Base-by-base conservation (phyloP, 1,139 yeast species). In the Arxiozyma heterogenica region DNA sequence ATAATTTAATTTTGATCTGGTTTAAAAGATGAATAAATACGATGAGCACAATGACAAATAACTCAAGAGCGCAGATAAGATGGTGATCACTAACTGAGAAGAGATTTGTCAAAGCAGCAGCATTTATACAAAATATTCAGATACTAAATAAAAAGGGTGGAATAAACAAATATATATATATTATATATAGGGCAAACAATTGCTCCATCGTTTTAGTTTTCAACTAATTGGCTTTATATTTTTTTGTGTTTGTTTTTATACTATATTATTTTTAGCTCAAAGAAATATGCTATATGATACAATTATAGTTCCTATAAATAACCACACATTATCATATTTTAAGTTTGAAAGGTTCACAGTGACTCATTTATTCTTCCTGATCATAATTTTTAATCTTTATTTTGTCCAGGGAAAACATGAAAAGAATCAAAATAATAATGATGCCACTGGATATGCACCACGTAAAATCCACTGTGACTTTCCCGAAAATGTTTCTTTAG, bases 361-460 rank as follows among this genome's bases (percentile, higher is more conserved):
- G 27, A 21, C 38, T 12, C 49, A 15, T 15, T 4, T 34, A 8
- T 34, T 20, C 6, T 23, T 39, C 9, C 38, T 23, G 9, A 39
- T 22, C 4, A 15, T 21, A 21, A 11, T 21, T n/a, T 34, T 38
- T 17, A 22, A 18, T 21, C 25, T 20, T 21, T 46, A 34, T 21
- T 38, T 17, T 17, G 23, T 20, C 12, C 42, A 38, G 30, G 49
- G 42, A 5, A 49, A 49, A 25, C 41, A 42, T 38, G 49, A 34
- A n/a, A 46, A 46, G 42, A 38, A 25, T 21, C 20, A 30, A 15
- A 38, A 51, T 34, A 15, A 34, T 15, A 34, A 34, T 18, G 54
- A 50, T 23, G 55, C 55, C 38, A 48, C 43, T 11, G 49, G 38
- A 6, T 53, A 53, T 41, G 53, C 55, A 22, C 55, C 55, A 23